A percentile compares a stretch with the other conserved stretches of the same genome.
Conservation (phyloP, 1,284 basidiomycete genomes). For the Hymenochaete sp. region DNA sequence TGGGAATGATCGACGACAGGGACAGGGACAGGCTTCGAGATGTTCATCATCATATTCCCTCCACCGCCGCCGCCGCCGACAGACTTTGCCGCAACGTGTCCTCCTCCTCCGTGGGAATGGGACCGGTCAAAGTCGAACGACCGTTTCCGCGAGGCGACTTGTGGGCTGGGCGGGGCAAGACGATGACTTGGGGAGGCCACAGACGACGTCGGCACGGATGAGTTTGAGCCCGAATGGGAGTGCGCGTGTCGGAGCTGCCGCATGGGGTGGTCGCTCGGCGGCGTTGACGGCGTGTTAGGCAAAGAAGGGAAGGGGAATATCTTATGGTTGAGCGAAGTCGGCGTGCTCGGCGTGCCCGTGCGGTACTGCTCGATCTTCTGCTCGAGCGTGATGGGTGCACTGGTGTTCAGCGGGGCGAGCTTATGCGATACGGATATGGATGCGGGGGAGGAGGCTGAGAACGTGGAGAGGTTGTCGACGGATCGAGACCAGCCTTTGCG, state of each 20-base stretch:
- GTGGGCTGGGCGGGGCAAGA: neutral
- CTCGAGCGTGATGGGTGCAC: slow-evolving; percentile 47
- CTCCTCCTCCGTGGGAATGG: too few relatives aligned
- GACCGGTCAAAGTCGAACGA: slow-evolving; percentile 17
- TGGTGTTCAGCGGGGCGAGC: slow-evolving; percentile 32
- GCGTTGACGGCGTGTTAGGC: slow-evolving; percentile 23
- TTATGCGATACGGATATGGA: slow-evolving; percentile 41
- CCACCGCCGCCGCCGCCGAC: neutral
- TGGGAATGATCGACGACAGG: slow-evolving; percentile 11
- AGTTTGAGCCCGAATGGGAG: slow-evolving; percentile 17
- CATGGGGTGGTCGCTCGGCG: slow-evolving; percentile 23
- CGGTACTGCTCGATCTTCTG: slow-evolving; percentile 56
- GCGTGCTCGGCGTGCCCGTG: slow-evolving; percentile 28
- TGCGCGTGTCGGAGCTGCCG: slow-evolving; percentile 30
- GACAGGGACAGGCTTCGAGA: slow-evolving; percentile 11
- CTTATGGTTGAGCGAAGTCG: slow-evolving; percentile 27
- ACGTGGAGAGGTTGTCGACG: slow-evolving; percentile 61
- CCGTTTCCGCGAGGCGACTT: slow-evolving; percentile 9
- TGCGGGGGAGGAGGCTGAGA: too few relatives aligned
- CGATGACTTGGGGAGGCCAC: neutral
- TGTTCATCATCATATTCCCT: too few relatives aligned
- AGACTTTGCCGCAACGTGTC: neutral
- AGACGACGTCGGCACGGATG: neutral
- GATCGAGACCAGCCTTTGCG: slow-evolving; percentile 69
- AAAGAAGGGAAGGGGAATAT: slow-evolving; percentile 40